These are phyloP conservation scores for Cladosporium phlei DNA, from an alignment of 2,329 filamentous ascomycete species.

Conservation along the genomic window DNA sequence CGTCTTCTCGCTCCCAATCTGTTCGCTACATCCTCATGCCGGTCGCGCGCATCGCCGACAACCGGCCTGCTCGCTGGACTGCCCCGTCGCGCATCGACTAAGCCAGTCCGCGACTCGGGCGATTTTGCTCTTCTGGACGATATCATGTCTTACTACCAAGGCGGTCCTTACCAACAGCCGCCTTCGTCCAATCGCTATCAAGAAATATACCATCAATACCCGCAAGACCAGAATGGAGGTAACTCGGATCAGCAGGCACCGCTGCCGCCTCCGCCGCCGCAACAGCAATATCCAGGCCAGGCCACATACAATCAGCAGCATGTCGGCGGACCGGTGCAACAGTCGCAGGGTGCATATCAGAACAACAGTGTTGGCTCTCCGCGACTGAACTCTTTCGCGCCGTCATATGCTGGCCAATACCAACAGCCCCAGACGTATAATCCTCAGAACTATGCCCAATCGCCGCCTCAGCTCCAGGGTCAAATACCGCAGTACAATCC, in stretches of 20 bases:
- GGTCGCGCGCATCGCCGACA: background rate
- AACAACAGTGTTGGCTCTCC: constrained; percentile 12
- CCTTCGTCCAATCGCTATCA: constrained; percentile 22
- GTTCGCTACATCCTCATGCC: background rate
- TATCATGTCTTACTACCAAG: constrained; percentile 55
- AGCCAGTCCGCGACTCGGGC: constrained; percentile 6
- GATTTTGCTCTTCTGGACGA: background rate
- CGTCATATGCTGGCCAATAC: constrained; percentile 33
- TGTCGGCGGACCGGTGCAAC: constrained; percentile 26
- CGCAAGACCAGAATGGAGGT: constrained; percentile 24
- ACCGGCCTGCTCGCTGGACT: constrained; percentile 20
- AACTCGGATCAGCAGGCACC: constrained; percentile 19
- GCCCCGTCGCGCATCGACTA: constrained; percentile 31
- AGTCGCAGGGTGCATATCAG: constrained; percentile 20
- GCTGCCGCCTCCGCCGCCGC: constrained; percentile 13
- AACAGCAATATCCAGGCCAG: constrained; percentile 24
- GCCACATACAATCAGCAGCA: constrained; percentile 22
- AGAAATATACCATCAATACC: constrained; percentile 24
- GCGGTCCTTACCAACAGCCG: constrained; percentile 42
- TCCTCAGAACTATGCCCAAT: constrained; percentile 55
- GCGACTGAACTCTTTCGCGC: constrained; percentile 6
- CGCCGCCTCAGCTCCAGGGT: constrained; percentile 42
- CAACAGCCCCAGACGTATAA: constrained; percentile 50
- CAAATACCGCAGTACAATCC: constrained; percentile 65
- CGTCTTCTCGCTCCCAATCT: background rate